Evolutionary conservation across 768 basidiomycete genomes (phyloP).

Genomic region (Termitomyces sp.): DNA sequence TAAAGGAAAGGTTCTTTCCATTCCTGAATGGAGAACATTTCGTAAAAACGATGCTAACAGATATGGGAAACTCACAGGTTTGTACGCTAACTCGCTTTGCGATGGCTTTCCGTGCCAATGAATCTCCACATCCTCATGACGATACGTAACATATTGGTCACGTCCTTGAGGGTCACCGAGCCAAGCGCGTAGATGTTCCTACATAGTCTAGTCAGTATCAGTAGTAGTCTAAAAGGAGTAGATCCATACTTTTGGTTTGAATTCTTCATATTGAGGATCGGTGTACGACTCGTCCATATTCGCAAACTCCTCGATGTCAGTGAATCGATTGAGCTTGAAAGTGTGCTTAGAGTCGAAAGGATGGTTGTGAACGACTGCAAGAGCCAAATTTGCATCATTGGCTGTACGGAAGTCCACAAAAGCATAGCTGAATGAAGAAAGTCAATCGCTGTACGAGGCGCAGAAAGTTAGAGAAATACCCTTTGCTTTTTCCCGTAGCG

Average conservation of each 20-base stretch:
- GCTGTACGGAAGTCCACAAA: constrained; percentile 76
- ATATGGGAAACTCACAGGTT: constrained; percentile 52
- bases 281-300: constrained; percentile 73
- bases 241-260: constrained; percentile 59
- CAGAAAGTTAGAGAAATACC: constrained; percentile 46
- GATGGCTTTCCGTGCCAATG: constrained; percentile 93
- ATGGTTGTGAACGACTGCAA: constrained; percentile 66
- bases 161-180: constrained; percentile 88
- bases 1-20: constrained; percentile 91
- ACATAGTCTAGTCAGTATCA: constrained; percentile 5
- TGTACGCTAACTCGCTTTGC: constrained; percentile 76
- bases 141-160: constrained; percentile 94
- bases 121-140: constrained; percentile 87
- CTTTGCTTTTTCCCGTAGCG: constrained; percentile 80
- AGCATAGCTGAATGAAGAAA: constrained; percentile 57
- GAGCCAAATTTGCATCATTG: constrained; percentile 68
- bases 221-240: neutral
- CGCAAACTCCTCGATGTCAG: constrained; percentile 82
- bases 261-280: constrained; percentile 74
- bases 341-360: constrained; percentile 86
- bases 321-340: constrained; percentile 83
- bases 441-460: neutral
- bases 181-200: constrained; percentile 98
- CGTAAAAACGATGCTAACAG: neutral
- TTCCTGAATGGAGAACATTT: constrained; percentile 47